Conservation (phyloP, 163 green algal species). For the Scenedesmus sp. region DNA sequence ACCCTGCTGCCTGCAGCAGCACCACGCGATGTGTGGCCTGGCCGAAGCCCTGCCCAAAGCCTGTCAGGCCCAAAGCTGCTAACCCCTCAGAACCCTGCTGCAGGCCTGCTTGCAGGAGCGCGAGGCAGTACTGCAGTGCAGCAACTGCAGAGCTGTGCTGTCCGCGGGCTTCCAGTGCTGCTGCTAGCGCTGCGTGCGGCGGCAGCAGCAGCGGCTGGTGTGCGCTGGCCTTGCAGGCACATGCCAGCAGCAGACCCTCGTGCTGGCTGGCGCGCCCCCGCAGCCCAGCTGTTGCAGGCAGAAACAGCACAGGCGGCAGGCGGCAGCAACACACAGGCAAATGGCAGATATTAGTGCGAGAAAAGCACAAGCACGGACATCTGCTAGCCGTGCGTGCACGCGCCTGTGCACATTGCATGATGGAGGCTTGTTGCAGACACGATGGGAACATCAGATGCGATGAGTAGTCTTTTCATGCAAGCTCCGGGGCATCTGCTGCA, state of each 20-base stretch:
- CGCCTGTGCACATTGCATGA: neutral
- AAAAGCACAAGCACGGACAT: neutral
- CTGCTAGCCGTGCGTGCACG: no score
- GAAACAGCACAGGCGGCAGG: neutral
- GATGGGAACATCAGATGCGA: no score
- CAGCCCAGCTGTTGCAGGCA: constrained; percentile 52
- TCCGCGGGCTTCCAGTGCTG: constrained; percentile 64
- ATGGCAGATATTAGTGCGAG: neutral
- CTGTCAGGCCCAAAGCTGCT: constrained; percentile 20
- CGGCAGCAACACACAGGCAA: neutral
- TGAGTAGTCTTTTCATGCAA: no score
- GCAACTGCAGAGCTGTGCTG: constrained; percentile 39
- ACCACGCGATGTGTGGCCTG: neutral
- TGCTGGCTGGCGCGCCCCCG: neutral
- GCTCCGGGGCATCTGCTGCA: neutral
- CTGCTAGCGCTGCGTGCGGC: constrained; percentile 62
- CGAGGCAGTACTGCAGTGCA: constrained; percentile 47
- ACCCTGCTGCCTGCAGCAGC: neutral
- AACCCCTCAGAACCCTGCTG: constrained; percentile 5
- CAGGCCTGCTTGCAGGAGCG: constrained; percentile 35
- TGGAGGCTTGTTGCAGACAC: neutral
- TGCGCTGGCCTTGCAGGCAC: constrained; percentile 57
- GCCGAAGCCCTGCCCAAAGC: neutral
- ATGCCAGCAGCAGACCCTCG: constrained; percentile 23
- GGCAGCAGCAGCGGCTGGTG: constrained; percentile 76